These are phyloP conservation scores for Amylostereum chailletii DNA, from an alignment of 1,284 basidiomycete genomes.

Conservation along the genomic window DNA sequence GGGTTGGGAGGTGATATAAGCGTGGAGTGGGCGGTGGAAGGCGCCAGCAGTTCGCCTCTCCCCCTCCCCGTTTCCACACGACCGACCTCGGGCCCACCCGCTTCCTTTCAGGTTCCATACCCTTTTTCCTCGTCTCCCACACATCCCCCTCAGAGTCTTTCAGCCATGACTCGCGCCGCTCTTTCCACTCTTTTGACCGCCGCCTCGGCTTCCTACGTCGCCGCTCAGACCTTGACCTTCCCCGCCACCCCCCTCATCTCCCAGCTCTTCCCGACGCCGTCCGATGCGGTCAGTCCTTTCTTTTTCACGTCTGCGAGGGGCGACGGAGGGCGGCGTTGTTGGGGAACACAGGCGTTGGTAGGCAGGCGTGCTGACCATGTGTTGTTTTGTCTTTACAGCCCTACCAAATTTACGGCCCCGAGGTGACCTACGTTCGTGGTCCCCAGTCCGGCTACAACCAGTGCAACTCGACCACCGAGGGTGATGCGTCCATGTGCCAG, in stretches of 20 bases:
- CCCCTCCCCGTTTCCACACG: no score
- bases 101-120: no score
- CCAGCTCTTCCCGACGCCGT: constrained; percentile 43
- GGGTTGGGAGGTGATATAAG: no score
- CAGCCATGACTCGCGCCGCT: no score
- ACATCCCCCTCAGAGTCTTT: no score
- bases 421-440: constrained; percentile 35
- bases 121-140: no score
- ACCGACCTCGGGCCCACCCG: no score
- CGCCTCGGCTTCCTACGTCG: constrained; percentile 17
- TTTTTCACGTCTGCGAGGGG: no score
- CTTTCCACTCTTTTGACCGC: no score
- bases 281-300: constrained; percentile 32
- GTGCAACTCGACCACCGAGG: constrained; percentile 62
- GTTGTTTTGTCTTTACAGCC: constrained; percentile 28
- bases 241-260: constrained; percentile 41
- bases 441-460: constrained; percentile 56
- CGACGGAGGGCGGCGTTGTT: no score
- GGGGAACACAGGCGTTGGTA: background rate
- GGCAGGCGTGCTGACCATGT: background rate
- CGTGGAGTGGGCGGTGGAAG: no score
- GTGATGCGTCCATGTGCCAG: constrained; percentile 54
- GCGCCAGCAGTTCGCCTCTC: no score
- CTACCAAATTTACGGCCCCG: constrained; percentile 43
- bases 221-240: constrained; percentile 30